Base-by-base conservation (phyloP, 2,329 filamentous ascomycete species). In the Ophiostoma sp. region DNA sequence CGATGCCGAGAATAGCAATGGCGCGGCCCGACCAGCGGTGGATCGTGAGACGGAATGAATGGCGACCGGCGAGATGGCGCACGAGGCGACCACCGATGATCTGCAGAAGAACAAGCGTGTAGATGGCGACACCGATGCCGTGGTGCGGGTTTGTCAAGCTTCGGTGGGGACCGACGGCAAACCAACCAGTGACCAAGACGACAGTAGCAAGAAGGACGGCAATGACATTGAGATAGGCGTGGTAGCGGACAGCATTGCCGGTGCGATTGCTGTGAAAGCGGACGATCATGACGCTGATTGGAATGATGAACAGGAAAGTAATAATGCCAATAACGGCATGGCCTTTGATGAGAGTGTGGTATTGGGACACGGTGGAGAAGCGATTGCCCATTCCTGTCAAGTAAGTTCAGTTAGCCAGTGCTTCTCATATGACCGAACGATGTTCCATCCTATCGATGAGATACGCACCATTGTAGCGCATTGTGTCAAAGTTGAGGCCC, bases 21-120 rank as follows among this genome's bases (percentile, higher is more conserved):
- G 88, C 84, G 73, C 95, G 87, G 22, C 96, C 96, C 22, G 93
- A 83, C 94, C 96, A 98, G 80, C 95, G 92, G 83, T 99, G 96
- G 57, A 98, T 82, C 86, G 92, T 86, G 50, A 86, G 81, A 25
- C 87, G 83, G 17, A 88, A 78, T 22, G 86, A 87, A 69, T 84
- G 85, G 39, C 83, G 85, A 42, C 84, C 82, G 55, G 82, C 82
- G 70, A 89, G 85, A 73, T 85, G 83, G 72, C 82, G 84, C 52
- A 94, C 88, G 55, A 92, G 83, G 70, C 88, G 87, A 2, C 93
- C 93, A 36, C 90, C 91, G 2, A 95, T 78, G 19, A 91, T 87
- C 79, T 96, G 93, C 4, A 93, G 82, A 63, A 94, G 80, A 45
- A 95, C 87, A 64, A 94, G 82, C 61, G 91, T 87, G 79, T 94